These are phyloP conservation scores for Schizophyllum amplum DNA, from an alignment of 1,284 basidiomycete species.

Conservation along the genomic window DNA sequence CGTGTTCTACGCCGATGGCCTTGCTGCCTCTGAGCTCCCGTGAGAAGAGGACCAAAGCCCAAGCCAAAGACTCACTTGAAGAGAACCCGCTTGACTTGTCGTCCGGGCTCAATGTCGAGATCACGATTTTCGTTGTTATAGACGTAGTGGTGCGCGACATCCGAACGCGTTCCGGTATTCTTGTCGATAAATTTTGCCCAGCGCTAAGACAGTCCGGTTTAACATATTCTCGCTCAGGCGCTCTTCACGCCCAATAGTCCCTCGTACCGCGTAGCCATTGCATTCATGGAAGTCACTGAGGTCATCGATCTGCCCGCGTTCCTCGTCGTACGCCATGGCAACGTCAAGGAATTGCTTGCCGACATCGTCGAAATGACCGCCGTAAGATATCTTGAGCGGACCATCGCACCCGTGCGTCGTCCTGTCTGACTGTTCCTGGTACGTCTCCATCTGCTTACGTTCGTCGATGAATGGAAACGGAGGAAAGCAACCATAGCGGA, in stretches of 20 bases:
- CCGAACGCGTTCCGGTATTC: conserved; percentile 46
- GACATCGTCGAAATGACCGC: conserved; percentile 26
- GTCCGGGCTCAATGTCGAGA: conserved; percentile 29
- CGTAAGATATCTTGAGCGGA: conserved; percentile 42
- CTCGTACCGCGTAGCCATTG: conserved; percentile 35
- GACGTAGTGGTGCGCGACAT: conserved; percentile 48
- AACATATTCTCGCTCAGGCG: not conserved
- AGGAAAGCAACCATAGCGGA: too few relatives aligned
- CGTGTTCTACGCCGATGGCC: conserved; percentile 45
- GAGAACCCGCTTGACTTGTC: conserved; percentile 37
- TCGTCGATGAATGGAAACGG: too few relatives aligned
- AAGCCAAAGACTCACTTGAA: conserved; percentile 31
- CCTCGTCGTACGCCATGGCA: conserved; percentile 36
- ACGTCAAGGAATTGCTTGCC: conserved; percentile 38
- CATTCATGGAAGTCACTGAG: conserved; percentile 31
- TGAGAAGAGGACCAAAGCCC: not conserved
- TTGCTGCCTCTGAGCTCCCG: conserved; percentile 2
- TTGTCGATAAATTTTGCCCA: conserved; percentile 24
- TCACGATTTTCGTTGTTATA: conserved; percentile 39
- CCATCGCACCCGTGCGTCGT: conserved; percentile 44
- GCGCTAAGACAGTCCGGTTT: not conserved
- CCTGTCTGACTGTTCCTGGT: conserved; percentile 24
- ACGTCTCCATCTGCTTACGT: conserved; percentile 55
- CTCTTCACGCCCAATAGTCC: too few relatives aligned
- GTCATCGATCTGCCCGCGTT: conserved; percentile 31